Evolutionary conservation across 164 flowering plant species (phyloP).

Genomic region (Vitis rotundifolia): DNA sequence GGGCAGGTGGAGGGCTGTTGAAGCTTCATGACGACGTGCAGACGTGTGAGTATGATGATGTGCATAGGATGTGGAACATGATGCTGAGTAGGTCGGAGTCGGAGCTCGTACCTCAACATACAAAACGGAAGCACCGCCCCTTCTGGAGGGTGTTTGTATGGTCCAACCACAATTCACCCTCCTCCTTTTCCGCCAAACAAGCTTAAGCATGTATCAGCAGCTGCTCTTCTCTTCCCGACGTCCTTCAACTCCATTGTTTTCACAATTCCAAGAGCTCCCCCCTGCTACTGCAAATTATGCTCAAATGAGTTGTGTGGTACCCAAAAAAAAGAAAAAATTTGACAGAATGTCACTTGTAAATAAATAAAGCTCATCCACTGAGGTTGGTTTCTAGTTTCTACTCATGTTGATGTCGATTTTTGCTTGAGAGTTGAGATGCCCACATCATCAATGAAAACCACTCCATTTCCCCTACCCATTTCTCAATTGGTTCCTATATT

Average conservation of each 20-base stretch:
- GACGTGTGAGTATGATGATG: slow-evolving; percentile 70
- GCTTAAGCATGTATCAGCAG: slow-evolving; percentile 11
- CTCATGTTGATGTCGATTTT: too few relatives aligned
- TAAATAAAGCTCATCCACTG: neutral
- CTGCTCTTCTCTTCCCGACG: too few relatives aligned
- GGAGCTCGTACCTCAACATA: slow-evolving; percentile 25
- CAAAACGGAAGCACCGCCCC: slow-evolving; percentile 48
- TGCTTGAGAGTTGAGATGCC: too few relatives aligned
- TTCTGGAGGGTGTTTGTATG: slow-evolving; percentile 55
- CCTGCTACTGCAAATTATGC: too few relatives aligned
- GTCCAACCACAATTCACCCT: slow-evolving; percentile 28
- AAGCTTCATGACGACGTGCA: slow-evolving; percentile 71
- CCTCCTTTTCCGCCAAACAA: slow-evolving; percentile 22
- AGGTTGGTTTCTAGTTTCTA: too few relatives aligned
- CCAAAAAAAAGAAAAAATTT: too few relatives aligned
- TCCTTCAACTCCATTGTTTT: too few relatives aligned
- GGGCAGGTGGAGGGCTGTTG: slow-evolving; percentile 52
- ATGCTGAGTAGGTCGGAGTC: slow-evolving; percentile 63
- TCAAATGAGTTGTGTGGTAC: too few relatives aligned
- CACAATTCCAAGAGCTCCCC: too few relatives aligned
- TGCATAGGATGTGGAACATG: slow-evolving; percentile 76
- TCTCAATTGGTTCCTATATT: too few relatives aligned
- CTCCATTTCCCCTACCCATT: too few relatives aligned
- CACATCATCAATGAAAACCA: too few relatives aligned
- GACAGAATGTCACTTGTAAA: slow-evolving; percentile 4